Percentiles rank a stretch among this genome's conserved stretches.
Conservation (phyloP, 257 asterid genomes). For the Petunia axillaris region DNA sequence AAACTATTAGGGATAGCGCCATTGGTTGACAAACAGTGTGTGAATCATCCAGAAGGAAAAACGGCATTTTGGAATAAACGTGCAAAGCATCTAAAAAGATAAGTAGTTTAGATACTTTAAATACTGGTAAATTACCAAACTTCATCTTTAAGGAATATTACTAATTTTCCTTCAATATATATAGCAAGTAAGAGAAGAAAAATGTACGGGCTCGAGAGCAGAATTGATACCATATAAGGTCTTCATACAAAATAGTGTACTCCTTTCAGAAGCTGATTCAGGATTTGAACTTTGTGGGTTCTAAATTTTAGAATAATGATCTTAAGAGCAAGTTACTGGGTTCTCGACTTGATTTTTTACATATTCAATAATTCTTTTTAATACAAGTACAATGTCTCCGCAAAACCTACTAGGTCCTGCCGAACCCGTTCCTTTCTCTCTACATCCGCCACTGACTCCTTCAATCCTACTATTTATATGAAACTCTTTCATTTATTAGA, state of each 20-base stretch:
- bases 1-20: conserved; percentile 15
- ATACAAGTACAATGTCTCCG: too few species aligned
- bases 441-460: too few species aligned
- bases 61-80: not conserved
- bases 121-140: not conserved
- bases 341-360: too few species aligned
- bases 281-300: too few species aligned
- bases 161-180: not conserved
- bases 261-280: too few species aligned
- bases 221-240: not conserved
- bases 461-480: too few species aligned
- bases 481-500: too few species aligned
- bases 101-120: not conserved
- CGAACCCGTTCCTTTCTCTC: too few species aligned
- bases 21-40: not conserved
- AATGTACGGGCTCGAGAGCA: not conserved
- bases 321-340: too few species aligned
- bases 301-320: too few species aligned
- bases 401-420: too few species aligned
- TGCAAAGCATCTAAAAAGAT: not conserved
- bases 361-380: too few species aligned
- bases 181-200: not conserved
- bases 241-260: not conserved
- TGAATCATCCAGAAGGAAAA: not conserved
- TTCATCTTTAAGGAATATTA: not conserved